phyloP scores from a whole-genome alignment of 2,329 filamentous ascomycete genomes.

The Colletotrichum orbiculare region DNA sequence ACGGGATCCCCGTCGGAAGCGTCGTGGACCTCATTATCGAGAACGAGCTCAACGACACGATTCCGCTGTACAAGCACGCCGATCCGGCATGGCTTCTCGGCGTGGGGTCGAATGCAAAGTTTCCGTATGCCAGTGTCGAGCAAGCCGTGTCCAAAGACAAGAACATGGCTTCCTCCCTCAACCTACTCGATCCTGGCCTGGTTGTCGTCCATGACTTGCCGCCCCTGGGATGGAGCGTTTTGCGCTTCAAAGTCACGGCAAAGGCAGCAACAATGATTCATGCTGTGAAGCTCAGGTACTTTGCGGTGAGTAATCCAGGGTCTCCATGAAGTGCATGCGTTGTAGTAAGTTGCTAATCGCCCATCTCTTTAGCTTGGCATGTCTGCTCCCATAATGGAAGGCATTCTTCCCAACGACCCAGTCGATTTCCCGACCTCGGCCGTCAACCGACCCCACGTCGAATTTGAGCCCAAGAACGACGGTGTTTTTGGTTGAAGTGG shows the following conservation, averaged over 20 bases:
- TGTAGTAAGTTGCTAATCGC: background rate
- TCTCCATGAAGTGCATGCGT: background rate
- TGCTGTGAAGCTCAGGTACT: conserved; percentile 32
- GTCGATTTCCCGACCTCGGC: conserved; percentile 12
- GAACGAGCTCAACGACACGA: conserved; percentile 26
- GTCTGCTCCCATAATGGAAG: conserved; percentile 31
- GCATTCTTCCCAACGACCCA: conserved; percentile 13
- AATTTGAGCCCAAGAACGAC: conserved; percentile 27
- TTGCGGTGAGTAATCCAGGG: conserved; percentile 17
- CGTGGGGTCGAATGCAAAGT: conserved; percentile 3
- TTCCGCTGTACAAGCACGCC: conserved; percentile 40
- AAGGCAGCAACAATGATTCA: conserved; percentile 34
- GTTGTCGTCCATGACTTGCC: conserved; percentile 28
- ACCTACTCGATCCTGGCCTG: conserved; percentile 8
- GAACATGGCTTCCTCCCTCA: background rate
- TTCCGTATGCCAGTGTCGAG: conserved; percentile 23
- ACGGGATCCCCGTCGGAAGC: conserved; percentile 22
- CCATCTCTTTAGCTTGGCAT: conserved; percentile 8
- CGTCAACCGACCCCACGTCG: conserved; percentile 16
- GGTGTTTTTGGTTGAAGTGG: conserved; percentile 16
- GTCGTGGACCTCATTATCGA: conserved; percentile 36
- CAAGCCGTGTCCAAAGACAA: conserved; percentile 3
- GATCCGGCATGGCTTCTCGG: conserved; percentile 39
- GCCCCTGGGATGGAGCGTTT: conserved; percentile 25
- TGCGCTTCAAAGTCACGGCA: conserved; percentile 21